These are phyloP conservation scores for Fulvia fulva DNA, from an alignment of 2,329 filamentous ascomycete genomes.

Conservation along the genomic window DNA sequence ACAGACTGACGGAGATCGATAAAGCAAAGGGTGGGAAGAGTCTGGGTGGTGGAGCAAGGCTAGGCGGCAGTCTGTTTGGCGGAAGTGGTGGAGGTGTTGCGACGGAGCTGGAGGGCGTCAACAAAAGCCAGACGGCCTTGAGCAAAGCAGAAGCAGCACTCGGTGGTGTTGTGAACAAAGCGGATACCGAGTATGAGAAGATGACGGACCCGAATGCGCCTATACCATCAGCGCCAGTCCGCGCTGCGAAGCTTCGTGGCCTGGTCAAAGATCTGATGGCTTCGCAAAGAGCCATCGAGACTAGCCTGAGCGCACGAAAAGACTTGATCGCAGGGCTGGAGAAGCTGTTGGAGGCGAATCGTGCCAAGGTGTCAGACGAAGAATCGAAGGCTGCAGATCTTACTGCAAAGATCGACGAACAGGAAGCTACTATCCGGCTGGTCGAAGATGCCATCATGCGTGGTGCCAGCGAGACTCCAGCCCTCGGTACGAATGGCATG, in stretches of 20 bases:
- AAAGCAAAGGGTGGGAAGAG: conserved; percentile 36
- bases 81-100: conserved; percentile 59
- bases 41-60: conserved; percentile 27
- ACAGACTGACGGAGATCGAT: conserved; percentile 65
- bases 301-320: conserved; percentile 80
- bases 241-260: conserved; percentile 82
- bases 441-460: conserved; percentile 91
- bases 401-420: conserved; percentile 61
- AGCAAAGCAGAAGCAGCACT: conserved; percentile 68
- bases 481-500: conserved; percentile 8
- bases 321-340: conserved; percentile 76
- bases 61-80: conserved; percentile 69
- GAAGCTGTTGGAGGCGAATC: conserved; percentile 72
- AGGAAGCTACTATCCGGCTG: conserved; percentile 78
- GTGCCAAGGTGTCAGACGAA: conserved; percentile 65
- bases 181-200: conserved; percentile 80
- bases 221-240: conserved; percentile 78
- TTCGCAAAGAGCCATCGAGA: conserved; percentile 83
- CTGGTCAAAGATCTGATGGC: conserved; percentile 84
- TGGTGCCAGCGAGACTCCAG: conserved; percentile 61
- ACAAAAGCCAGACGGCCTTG: conserved; percentile 68
- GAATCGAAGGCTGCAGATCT: conserved; percentile 63
- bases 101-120: conserved; percentile 70
- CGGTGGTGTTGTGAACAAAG: conserved; percentile 63
- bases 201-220: conserved; percentile 66